Base-by-base conservation (phyloP, 2,329 filamentous ascomycete genomes). In the Onygena corvina region DNA sequence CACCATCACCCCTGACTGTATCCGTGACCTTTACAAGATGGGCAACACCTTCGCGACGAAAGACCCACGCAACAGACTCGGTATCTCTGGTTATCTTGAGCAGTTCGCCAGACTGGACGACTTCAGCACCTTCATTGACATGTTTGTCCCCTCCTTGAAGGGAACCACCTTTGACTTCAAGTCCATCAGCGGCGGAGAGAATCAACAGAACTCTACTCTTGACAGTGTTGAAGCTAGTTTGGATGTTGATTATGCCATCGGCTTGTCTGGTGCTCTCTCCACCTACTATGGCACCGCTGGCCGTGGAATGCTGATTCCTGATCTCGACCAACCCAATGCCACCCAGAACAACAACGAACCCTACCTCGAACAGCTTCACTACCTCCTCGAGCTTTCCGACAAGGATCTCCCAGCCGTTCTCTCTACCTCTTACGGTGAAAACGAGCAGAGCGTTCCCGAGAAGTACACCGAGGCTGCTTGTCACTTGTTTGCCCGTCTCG, bases 401-500 rank as follows among this genome's bases (percentile, higher is more conserved):
- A 61, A 67, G 1, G 61, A 75, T 12, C 67, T 86, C 0, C 82
- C 83, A 0, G 72, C 76, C 2, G 76, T 83, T 14, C 70, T 86
- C 33, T 76, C 74, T 33, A 82, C 79, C n/a, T 84, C 81, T 0
- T 86, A 86, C 59, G 81, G 79, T 20, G 80, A 84, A 56, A 72
- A 80, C 40, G 83, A 86, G 62, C 77, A 72, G 60, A 74, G 71
- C 2, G 68, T 85, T 0, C 79, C 80, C 0, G 64, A 65, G 16
- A 67, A 71, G 2, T 84, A 84, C 59, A 74, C 77, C 7, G 69
- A 75, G 71, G 75, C 50, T 74, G 78, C 78, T 20, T 84, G 84
- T 64, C 72, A 72, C 29, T 67, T 79, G 35, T 79, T 82, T 53
- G 77, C 75, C 6, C 76, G 81, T 52, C 74, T 86, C 3, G 80